A percentile compares a stretch with the other conserved stretches of the same genome.
Evolutionary conservation across 2,329 filamentous ascomycete species (phyloP).

Genomic region (Fusarium pininemorale): DNA sequence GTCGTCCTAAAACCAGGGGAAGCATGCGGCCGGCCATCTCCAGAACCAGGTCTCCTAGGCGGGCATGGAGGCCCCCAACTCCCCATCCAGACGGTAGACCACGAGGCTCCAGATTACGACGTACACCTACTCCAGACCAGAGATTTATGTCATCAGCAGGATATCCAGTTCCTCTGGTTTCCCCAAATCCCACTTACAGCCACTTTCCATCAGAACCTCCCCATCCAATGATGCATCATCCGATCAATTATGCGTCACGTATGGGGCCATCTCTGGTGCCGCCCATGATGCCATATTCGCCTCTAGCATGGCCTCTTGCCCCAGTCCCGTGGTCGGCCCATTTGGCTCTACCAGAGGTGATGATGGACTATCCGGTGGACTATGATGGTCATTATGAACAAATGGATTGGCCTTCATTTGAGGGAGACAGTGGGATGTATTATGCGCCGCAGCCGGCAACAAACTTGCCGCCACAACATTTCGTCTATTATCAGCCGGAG

Average conservation of each 20-base stretch:
- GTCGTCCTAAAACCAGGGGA: background rate
- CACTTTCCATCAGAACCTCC: background rate
- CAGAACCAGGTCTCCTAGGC: constrained; percentile 9
- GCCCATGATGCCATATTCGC: constrained; percentile 6
- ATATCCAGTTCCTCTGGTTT: background rate
- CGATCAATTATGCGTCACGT: background rate
- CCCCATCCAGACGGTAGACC: constrained; percentile 20
- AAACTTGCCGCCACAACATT: background rate
- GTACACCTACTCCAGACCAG: background rate
- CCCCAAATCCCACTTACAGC: background rate
- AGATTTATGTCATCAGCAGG: background rate
- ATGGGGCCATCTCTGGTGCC: background rate
- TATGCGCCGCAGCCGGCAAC: background rate
- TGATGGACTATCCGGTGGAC: background rate
- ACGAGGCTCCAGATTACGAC: background rate
- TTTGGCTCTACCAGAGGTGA: background rate
- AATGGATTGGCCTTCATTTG: background rate
- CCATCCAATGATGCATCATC: background rate
- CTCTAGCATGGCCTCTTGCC: constrained; percentile 13
- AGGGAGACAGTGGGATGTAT: background rate
- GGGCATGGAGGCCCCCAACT: constrained; percentile 19
- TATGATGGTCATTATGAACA: background rate
- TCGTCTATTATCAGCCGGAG: background rate
- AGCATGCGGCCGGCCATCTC: background rate
- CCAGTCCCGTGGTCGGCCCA: background rate